Evolutionary conservation across 169 alveolate species (phyloP).

Genomic region (Babesia bigemina): DNA sequence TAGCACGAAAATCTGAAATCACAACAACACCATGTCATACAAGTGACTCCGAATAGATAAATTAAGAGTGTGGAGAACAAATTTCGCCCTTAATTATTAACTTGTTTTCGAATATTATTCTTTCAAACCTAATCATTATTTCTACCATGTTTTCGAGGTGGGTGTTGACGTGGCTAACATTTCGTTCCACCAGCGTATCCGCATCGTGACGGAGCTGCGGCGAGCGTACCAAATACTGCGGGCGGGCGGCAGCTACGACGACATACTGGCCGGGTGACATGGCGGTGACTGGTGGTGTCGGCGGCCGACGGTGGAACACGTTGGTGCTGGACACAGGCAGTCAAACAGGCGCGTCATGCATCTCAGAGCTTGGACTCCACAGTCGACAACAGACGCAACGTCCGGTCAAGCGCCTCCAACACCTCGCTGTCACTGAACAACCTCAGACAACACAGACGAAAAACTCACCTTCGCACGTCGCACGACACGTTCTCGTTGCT

Average conservation of each 20-base stretch:
- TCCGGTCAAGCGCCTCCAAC: constrained; percentile 14
- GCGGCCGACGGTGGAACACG: not conserved
- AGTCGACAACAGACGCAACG: constrained; percentile 20
- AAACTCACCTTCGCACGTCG: not conserved
- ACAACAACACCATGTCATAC: too few relatives aligned
- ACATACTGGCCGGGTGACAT: constrained; percentile 10
- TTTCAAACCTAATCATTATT: too few relatives aligned
- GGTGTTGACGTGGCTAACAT: constrained; percentile 81
- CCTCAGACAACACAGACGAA: not conserved
- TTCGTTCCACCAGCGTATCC: constrained; percentile 47
- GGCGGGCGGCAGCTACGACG: constrained; percentile 27
- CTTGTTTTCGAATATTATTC: too few relatives aligned
- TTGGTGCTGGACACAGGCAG: too few relatives aligned
- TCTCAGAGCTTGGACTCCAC: constrained; percentile 1
- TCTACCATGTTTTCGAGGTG: constrained; percentile 61
- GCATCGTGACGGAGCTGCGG: constrained; percentile 41
- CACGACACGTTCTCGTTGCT: constrained; percentile 17
- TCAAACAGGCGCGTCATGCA: too few relatives aligned
- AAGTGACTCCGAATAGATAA: too few relatives aligned
- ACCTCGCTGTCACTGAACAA: constrained; percentile 5
- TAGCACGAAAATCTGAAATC: too few relatives aligned
- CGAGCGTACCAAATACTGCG: constrained; percentile 50
- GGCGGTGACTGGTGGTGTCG: not conserved
- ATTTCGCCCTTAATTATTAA: too few relatives aligned
- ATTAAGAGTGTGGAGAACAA: too few relatives aligned